Evolutionary conservation across 2,329 filamentous ascomycete species (phyloP).

Genomic region (Aspergillus hiratsukae): DNA sequence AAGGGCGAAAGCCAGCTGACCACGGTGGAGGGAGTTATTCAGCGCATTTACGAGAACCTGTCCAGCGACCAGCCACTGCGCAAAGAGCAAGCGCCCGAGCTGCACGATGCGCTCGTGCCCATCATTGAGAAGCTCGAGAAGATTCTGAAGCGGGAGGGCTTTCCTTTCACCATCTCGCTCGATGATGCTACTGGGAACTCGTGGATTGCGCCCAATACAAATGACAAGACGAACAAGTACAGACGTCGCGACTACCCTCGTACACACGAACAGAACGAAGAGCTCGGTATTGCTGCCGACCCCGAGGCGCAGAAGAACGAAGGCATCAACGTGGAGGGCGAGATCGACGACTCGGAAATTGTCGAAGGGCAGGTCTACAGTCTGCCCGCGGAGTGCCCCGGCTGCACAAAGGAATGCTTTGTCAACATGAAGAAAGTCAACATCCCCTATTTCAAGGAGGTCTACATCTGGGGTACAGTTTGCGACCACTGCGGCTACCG

Average conservation of each 20-base stretch:
- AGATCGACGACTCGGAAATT: slow-evolving; percentile 70
- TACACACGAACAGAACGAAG: slow-evolving; percentile 79
- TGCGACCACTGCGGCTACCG: slow-evolving; percentile 91
- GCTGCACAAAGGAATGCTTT: slow-evolving; percentile 77
- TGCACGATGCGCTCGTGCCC: slow-evolving; percentile 71
- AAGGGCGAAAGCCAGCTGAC: slow-evolving; percentile 85
- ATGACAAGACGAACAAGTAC: slow-evolving; percentile 79
- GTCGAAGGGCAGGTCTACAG: slow-evolving; percentile 88
- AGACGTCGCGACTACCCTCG: slow-evolving; percentile 78
- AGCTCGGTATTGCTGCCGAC: slow-evolving; percentile 65
- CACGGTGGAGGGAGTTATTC: slow-evolving; percentile 85
- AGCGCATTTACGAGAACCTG: slow-evolving; percentile 73
- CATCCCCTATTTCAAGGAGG: slow-evolving; percentile 96
- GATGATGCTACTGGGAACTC: slow-evolving; percentile 95
- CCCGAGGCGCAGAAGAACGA: slow-evolving; percentile 32
- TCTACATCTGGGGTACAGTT: slow-evolving; percentile 89
- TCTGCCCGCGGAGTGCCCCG: slow-evolving; percentile 87
- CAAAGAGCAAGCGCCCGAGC: slow-evolving; percentile 71
- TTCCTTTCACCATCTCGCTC: slow-evolving; percentile 82
- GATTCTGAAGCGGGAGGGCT: slow-evolving; percentile 71
- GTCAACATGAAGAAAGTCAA: slow-evolving; percentile 99
- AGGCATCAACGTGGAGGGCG: slow-evolving; percentile 44
- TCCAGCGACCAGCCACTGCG: slow-evolving; percentile 76
- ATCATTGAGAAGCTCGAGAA: slow-evolving; percentile 69
- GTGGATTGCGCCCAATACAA: slow-evolving; percentile 82